A percentile compares a stretch with the other conserved stretches of the same genome.
Conservation (phyloP, 345 rosid species). For the Syzygium aromaticum region DNA sequence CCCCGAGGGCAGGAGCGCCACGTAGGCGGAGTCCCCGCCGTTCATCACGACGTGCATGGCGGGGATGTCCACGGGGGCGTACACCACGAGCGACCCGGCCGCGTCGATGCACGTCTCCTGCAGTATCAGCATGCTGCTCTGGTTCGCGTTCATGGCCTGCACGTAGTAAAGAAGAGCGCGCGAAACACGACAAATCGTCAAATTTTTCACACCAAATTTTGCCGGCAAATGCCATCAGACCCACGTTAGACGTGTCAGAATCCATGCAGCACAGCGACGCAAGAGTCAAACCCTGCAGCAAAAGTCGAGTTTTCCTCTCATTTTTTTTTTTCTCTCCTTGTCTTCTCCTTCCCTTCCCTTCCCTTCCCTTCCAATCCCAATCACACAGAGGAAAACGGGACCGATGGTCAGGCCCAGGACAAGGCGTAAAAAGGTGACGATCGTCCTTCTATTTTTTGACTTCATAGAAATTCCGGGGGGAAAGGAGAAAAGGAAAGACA, state of each 20-base stretch:
- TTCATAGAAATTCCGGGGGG: constrained; percentile 10
- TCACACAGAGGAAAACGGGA: background rate
- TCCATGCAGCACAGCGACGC: background rate
- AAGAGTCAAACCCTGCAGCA: constrained; percentile 12
- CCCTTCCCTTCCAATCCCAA: background rate
- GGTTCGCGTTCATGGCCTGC: constrained; percentile 86
- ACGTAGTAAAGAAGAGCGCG: background rate
- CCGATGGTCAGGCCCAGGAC: background rate
- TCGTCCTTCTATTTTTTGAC: constrained; percentile 44
- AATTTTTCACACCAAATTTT: background rate
- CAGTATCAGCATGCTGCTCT: constrained; percentile 88
- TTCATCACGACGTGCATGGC: constrained; percentile 96
- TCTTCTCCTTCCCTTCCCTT: background rate
- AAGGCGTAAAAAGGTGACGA: background rate
- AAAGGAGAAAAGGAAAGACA: background rate
- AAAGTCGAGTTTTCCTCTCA: background rate
- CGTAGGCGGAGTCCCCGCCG: constrained; percentile 94
- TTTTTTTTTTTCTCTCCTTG: no score
- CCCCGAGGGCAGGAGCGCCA: constrained; percentile 89
- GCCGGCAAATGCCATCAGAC: background rate
- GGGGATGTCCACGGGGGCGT: constrained; percentile 96
- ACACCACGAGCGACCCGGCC: constrained; percentile 88
- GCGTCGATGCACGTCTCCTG: constrained; percentile 97
- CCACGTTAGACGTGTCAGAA: background rate
- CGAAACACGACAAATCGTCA: background rate